Base-by-base conservation (phyloP, 208 protist genomes). In the Trypanosoma cruzi region DNA sequence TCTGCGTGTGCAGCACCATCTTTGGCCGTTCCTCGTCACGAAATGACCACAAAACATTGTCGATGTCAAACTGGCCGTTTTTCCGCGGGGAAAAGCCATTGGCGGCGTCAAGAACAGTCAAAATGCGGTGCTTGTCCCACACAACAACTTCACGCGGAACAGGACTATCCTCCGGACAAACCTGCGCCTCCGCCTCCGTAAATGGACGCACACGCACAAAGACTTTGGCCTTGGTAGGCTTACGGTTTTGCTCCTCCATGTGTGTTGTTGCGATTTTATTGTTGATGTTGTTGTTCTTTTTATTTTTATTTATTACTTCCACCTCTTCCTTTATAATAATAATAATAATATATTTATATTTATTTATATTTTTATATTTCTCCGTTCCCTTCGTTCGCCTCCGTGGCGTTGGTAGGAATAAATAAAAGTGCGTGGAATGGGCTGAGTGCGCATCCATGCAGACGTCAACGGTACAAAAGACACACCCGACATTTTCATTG, bases 121-220 rank as follows among this genome's bases (percentile, higher is more conserved):
- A 54, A 22, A 66, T 80, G 20, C 78, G 68, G 44, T 77, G 52
- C 36, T 79, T 78, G 65, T 92, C 84, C 84, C 85, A 92, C 1
- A 59, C 24, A 22, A 95, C 42, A 22, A 90, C 73, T 61, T 88
- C 84, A 37, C 90, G 86, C 14, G 90, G 85, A 20, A 93, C 64
- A n/a, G 80, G 75, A 58, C 77, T 79, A 66, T 80, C 86, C n/a
- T 85, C 81, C 1, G 89, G 86, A 42, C 80, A 91, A n/a, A 88
- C 72, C 10, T 61, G 78, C 52, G 79, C 85, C 80, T 95, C 90
- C 8, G 73, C 73, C 2, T 77, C 64, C 0, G 75, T 91, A 69
- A 92, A 95, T 24, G 90, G 90, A 3, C 90, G 85, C 32, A 95
- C 90, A 58, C 86, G 79, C 57, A 91, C 85, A 52, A 90, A 90